Evolutionary conservation across 176 grass and related monocot species (phyloP), one percentile per base, ranked within the genome.

Genomic region (Triticum dicoccoides): DNA sequence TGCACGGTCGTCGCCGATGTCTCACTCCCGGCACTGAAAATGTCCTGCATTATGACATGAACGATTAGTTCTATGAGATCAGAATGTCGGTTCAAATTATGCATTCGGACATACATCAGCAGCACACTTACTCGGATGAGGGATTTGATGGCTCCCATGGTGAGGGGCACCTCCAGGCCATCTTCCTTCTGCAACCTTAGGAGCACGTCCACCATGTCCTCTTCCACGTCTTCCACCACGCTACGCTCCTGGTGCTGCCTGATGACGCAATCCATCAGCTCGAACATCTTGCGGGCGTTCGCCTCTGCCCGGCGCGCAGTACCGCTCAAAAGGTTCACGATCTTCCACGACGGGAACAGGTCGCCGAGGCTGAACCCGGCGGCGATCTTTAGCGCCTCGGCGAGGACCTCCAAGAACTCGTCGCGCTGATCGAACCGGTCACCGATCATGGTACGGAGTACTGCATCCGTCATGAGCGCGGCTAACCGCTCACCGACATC

Each of bases 231-330:
- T 5, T 3, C 33, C 17, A 3, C 33, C 17, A 7, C 33, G 17
- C 78, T 85, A 5, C 47, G 24, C 44, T 89, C 61, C 25, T 85
- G 17, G 70, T 89, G 83, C 25, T 89, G 70, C 27, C 6, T 44
- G 78, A 85, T 81, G 34, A n/a, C 49, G 62, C 3, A 21, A 9
- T 89, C 88, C 76, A 86, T 85, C 5, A 89, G 78, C 77, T 80
- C 77, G 3, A 81, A 81, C 5, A 27, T 76, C 38, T 71, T 82
- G 30, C 5, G 69, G 52, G 4, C 13, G 81, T 29, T 61, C 69
- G 8, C 82, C 82, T 73, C 69, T 15, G 35, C 68, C 12, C 82
- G 21, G 34, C 69, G 80, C 29, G 5, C 23, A 5, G 9, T 74
- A 17, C 82, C 68, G 9, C 69, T 49, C 11, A 82, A 5, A 6